phyloP scores from a whole-genome alignment of 179 eudicot genomes.

The Sideroxylon spinosum region DNA sequence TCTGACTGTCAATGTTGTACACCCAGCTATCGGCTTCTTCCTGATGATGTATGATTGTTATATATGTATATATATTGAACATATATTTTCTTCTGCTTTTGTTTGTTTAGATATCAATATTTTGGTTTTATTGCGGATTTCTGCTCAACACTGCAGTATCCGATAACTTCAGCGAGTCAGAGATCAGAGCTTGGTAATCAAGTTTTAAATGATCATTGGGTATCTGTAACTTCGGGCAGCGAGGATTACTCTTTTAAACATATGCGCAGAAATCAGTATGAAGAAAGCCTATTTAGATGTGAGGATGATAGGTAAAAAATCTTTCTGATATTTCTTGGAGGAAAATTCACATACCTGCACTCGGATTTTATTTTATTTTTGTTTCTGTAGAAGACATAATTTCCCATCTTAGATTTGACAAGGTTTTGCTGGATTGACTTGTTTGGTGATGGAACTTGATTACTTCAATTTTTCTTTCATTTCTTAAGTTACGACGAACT shows the following conservation, averaged over 20 bases:
- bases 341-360: not conserved
- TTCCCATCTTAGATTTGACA: not conserved
- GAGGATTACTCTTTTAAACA: conserved; percentile 93
- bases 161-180: conserved; percentile 79
- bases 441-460: not conserved
- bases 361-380: not conserved
- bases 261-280: conserved; percentile 94
- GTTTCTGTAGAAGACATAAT: not conserved
- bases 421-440: not conserved
- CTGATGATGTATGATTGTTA: conserved; percentile 57
- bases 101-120: not conserved
- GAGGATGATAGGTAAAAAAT: conserved; percentile 84
- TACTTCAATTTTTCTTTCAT: not conserved
- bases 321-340: not conserved
- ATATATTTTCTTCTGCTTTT: not conserved
- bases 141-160: conserved; percentile 52
- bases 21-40: conserved; percentile 89
- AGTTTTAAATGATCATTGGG: conserved; percentile 85
- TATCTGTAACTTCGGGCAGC: conserved; percentile 95
- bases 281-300: conserved; percentile 93
- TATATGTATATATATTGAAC: not conserved
- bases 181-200: conserved; percentile 74
- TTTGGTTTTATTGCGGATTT: conserved; percentile 12
- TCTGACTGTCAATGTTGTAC: conserved; percentile 83
- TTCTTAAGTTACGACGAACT: conserved; percentile 11